Base-by-base conservation (phyloP, 805 yeast species). In the Tetrapisispora namnaoensis region DNA sequence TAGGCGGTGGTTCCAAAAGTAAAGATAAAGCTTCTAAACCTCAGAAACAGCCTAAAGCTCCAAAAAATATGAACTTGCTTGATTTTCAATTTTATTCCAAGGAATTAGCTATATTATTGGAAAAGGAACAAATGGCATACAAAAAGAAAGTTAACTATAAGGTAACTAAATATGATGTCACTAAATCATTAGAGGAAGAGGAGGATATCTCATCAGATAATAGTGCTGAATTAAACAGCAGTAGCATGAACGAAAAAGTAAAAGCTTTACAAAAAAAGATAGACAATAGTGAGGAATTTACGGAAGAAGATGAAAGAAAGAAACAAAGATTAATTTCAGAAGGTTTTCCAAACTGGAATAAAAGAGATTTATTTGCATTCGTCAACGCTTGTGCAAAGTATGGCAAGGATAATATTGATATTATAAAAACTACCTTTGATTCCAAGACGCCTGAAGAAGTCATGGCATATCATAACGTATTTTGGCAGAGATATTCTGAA, bases 81-180 rank as follows among this genome's bases (percentile, higher is more conserved):
- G 93, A 86, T 56, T 87, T 79, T 59, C 95, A 86, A 57, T 84
- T 86, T 58, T 83, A 77, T 57, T 77, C 87, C 8, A 70, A 72
- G 3, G 78, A 70, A 38, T 62, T 86, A 36, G 68, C 68, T 14
- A 76, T 65, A 0, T 62, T 83, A 18, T 69, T 84, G 38, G 81
- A 77, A 22, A 75, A 80, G 51, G 95, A 86, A 59, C 85, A 79
- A 57, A 63, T 81, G 17, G 78, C 77, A 3, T 83, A 73, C 56
- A 83, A 80, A 55, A 79, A 74, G 57, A 77, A 74, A 39, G 76
- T 78, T 16, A 77, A 79, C 11, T 80, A 78, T 57, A 77, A 73
- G 53, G 84, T 78, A 22, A 68, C 84, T 0, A 60, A 78, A 9
- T 72, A 74, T 53, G 89, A 83, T 49, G 76, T 82, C 51, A 75